Evolutionary conservation across 768 basidiomycete species (phyloP), one percentile per base, ranked within the genome.

Genomic region (Suillus occidentalis): DNA sequence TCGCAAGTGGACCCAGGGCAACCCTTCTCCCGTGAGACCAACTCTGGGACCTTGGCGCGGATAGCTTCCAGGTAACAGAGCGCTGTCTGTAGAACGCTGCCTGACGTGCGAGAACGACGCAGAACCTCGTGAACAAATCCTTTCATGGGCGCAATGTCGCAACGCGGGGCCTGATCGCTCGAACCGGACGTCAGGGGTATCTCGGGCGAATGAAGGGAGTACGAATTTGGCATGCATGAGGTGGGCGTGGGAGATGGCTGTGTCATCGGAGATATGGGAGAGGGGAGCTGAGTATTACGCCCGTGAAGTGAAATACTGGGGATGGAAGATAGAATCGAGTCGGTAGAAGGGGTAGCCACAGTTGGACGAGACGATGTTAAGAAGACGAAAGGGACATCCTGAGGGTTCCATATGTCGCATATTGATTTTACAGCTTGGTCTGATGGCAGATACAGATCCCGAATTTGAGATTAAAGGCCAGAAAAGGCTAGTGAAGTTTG

Each of bases 61-160:
- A 94, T 83, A 5, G 90, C 92, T 75, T 94, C 92, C 14, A 96
- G 79, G 72, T 95, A 96, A 73, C 94, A 94, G 0, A 94, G 78
- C 0, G 95, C 94, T 0, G 93, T 91, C 73, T 96, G 94, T 9
- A 97, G 82, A 4, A 94, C 91, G 52, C 84, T 86, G 50, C 89
- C 91, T 6, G 92, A 91, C 0, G 94, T 95, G 56, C 92, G 85
- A 14, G 92, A 95, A 43, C 95, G 89, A 60, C 92, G 85, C 16
- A 97, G 83, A 9, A 95, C 91, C 77, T 97, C 94, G 72, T 93
- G 90, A 36, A 97, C 92, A 70, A 97, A 97, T 6, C 84, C 81
- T 68, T 85, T 88, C 67, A 93, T 83, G 9, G 90, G 88, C 9
- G 86, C 78, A 20, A 86, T 72, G 56, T 81, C 80, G 67, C 72